Conservation (phyloP, 2,329 filamentous ascomycete species). For the Aspergillus viridinutans region DNA sequence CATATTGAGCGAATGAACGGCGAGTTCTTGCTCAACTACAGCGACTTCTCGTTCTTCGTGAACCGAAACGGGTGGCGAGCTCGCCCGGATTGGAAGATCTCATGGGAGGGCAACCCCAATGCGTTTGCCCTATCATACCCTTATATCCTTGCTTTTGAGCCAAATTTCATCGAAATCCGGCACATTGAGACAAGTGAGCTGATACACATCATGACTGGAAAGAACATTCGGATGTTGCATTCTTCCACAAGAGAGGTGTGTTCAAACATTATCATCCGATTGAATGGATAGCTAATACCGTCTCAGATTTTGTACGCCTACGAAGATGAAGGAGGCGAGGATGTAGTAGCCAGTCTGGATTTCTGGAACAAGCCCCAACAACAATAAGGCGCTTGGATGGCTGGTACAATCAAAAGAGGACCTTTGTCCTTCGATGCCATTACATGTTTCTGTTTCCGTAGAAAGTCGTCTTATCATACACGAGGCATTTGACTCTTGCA, state of each 20-base stretch:
- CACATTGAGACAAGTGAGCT: constrained; percentile 88
- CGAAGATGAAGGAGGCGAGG: constrained; percentile 89
- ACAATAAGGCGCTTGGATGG: constrained; percentile 16
- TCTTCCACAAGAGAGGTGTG: constrained; percentile 93
- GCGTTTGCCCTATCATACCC: constrained; percentile 93
- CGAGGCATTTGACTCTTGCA: constrained; percentile 13
- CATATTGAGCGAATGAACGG: constrained; percentile 96
- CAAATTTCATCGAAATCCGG: constrained; percentile 94
- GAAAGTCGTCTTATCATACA: constrained; percentile 10
- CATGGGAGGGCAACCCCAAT: constrained; percentile 92
- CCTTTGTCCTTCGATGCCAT: constrained; percentile 3
- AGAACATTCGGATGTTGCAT: constrained; percentile 96
- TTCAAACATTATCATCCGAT: constrained; percentile 6
- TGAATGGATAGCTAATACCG: constrained; percentile 20
- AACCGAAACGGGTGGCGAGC: constrained; percentile 98
- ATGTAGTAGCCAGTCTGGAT: constrained; percentile 90
- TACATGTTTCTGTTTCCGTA: constrained; percentile 12
- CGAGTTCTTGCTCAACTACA: constrained; percentile 97
- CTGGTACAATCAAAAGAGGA: constrained; percentile 2
- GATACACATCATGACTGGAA: constrained; percentile 93
- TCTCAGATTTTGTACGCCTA: constrained; percentile 91
- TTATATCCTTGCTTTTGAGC: constrained; percentile 95
- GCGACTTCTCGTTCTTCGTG: constrained; percentile 98
- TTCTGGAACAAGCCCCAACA: constrained; percentile 71
- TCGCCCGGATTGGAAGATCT: constrained; percentile 91